Evolutionary conservation across 371 early-diverging fungal species (phyloP).

Genomic region (Saksenaea oblongispora): DNA sequence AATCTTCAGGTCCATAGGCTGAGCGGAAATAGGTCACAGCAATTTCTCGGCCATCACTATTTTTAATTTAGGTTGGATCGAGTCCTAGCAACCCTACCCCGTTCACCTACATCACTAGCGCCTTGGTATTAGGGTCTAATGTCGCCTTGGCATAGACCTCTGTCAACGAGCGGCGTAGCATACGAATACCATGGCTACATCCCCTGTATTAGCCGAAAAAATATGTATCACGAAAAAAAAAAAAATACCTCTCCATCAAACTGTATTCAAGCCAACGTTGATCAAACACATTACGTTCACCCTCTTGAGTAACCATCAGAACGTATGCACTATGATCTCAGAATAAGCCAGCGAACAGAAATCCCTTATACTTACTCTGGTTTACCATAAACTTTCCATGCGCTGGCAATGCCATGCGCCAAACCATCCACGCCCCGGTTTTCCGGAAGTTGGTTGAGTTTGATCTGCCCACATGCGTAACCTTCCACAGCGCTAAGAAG

Average conservation of each 20-base stretch:
- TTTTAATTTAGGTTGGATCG: neutral
- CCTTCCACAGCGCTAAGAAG: constrained; percentile 58
- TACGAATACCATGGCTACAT: constrained; percentile 61
- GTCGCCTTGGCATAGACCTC: constrained; percentile 63
- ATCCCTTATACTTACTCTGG: constrained; percentile 53
- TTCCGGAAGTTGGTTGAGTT: constrained; percentile 62
- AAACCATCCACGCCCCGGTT: constrained; percentile 75
- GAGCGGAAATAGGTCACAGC: constrained; percentile 92
- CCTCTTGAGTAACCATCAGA: constrained; percentile 89
- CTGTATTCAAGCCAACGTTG: constrained; percentile 90
- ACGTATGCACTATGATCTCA: constrained; percentile 69
- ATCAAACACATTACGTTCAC: constrained; percentile 94
- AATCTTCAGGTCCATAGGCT: constrained; percentile 92
- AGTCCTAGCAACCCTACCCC: constrained; percentile 1
- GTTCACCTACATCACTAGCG: constrained; percentile 57
- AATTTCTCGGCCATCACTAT: constrained; percentile 73
- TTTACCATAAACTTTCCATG: constrained; percentile 78
- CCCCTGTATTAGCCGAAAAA: neutral
- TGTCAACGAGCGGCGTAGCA: constrained; percentile 68
- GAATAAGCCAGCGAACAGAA: neutral
- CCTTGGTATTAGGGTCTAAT: constrained; percentile 56
- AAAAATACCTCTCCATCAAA: constrained; percentile 72
- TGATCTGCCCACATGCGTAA: constrained; percentile 44
- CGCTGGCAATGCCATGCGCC: constrained; percentile 79
- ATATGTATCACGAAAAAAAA: neutral